These are phyloP conservation scores for Phylloboletellus chloephorus DNA, from an alignment of 1,284 basidiomycete species.

Conservation along the genomic window DNA sequence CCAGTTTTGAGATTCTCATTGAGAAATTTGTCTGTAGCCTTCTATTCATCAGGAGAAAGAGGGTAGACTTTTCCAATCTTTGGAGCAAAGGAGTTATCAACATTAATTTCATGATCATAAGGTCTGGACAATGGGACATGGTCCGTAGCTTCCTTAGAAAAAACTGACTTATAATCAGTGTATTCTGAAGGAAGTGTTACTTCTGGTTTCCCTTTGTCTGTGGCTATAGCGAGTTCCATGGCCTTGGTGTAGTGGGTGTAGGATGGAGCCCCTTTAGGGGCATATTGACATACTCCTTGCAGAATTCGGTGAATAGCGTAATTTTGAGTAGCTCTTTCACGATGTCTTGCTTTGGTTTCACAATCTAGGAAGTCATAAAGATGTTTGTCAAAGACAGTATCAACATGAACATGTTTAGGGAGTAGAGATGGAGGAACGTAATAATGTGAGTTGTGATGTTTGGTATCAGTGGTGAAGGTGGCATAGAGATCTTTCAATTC, in stretches of 20 bases:
- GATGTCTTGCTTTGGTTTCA: background rate
- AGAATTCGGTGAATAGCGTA: background rate
- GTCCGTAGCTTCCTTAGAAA: background rate
- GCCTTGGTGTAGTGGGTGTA: background rate
- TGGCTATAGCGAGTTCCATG: background rate
- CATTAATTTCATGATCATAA: background rate
- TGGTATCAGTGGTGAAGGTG: background rate
- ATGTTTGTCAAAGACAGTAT: background rate
- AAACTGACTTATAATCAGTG: background rate
- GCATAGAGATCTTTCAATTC: background rate
- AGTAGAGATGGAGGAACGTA: background rate
- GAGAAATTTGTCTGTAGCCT: background rate
- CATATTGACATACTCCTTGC: background rate
- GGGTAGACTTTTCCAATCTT: background rate
- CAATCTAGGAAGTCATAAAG: background rate
- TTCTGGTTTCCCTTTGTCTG: background rate
- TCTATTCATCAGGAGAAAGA: background rate
- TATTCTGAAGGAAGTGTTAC: background rate
- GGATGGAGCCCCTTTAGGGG: background rate
- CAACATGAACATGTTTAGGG: background rate
- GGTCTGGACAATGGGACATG: background rate
- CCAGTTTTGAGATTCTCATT: background rate
- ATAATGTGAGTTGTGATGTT: background rate
- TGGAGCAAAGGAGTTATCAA: background rate
- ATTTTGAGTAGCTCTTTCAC: background rate